Evolutionary conservation across 2,329 filamentous ascomycete species (phyloP), one percentile per base, ranked within the genome.

Genomic region (Cyphellophora europaea): DNA sequence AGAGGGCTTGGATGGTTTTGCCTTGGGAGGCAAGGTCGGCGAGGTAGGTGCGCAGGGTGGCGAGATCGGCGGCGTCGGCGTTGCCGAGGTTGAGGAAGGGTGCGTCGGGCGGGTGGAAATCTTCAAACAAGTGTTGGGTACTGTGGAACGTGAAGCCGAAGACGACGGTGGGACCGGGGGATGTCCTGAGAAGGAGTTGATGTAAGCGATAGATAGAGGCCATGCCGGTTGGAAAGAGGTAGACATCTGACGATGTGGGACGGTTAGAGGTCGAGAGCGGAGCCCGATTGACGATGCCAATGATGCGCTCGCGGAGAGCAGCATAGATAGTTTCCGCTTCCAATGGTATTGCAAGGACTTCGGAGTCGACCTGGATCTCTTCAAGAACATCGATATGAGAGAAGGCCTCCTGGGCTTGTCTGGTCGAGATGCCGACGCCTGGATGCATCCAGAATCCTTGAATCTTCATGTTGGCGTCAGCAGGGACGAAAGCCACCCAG

Each of bases 141-240:
- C 59, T 64, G 42, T 69, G 62, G 45, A 74, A 76, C 3, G 67
- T 53, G n/a, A 69, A 53, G 5, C 72, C 71, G 16, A 75, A 57
- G 10, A 68, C 52, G 5, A 66, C 59, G 4, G 61, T 55, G 19
- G 54, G 57, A 3, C 55, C 49, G 0, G 56, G 51, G 2, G 58
- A 54, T 18, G 57, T 45, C 16, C 51, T 45, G 2, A 55, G 40
- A 6, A 72, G 46, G 2, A 57, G 52, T 27, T 56, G 54, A 21
- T 65, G 65, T 2, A 60, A 41, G 15, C 61, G 52, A 36, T 63
- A 69, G 8, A 77, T 63, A 16, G 64, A 59, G 1, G 63, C 63
- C 71, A 76, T 76, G 16, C 72, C 72, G 0, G 67, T 67, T 4
- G 64, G 62, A 45, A 68, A 74, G 13, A 77, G 54, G 32, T 61